These are phyloP conservation scores for Sindora glabra DNA, from an alignment of 306 rosid genomes.

Conservation along the genomic window DNA sequence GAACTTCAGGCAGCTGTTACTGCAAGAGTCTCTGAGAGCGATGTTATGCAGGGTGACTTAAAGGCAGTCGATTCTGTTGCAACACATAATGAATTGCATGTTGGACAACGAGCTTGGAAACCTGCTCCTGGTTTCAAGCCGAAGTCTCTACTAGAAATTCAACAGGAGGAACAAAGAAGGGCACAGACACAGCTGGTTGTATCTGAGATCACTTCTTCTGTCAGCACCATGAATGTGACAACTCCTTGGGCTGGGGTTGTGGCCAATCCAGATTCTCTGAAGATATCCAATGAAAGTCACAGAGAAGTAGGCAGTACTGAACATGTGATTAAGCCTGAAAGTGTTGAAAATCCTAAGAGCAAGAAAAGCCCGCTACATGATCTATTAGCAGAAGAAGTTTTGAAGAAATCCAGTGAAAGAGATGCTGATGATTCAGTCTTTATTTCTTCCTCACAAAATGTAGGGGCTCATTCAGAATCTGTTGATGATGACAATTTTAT, in stretches of 20 bases:
- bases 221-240: conserved; percentile 36
- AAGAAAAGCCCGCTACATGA: conserved; percentile 81
- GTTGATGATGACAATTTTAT: conserved; percentile 63
- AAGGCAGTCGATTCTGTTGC: conserved; percentile 26
- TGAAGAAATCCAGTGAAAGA: conserved; percentile 44
- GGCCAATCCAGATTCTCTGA: conserved; percentile 46
- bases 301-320: conserved; percentile 35
- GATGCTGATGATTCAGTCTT: conserved; percentile 33
- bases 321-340: conserved; percentile 32
- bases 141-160: conserved; percentile 81
- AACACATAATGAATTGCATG: conserved; percentile 32
- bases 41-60: conserved; percentile 27
- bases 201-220: conserved; percentile 49
- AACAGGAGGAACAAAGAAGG: conserved; percentile 83
- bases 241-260: conserved; percentile 82
- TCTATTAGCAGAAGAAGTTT: conserved; percentile 67
- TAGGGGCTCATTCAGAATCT: conserved; percentile 31
- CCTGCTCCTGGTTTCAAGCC: conserved; percentile 78
- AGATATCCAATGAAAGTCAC: conserved; percentile 35
- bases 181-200: conserved; percentile 38
- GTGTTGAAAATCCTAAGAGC: conserved; percentile 32
- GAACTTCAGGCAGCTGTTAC: conserved; percentile 18
- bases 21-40: conserved; percentile 22
- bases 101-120: conserved; percentile 76
- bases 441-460: conserved; percentile 25